Conservation (phyloP, 768 basidiomycete species). For the Rhodotorula kratochvilovae region DNA sequence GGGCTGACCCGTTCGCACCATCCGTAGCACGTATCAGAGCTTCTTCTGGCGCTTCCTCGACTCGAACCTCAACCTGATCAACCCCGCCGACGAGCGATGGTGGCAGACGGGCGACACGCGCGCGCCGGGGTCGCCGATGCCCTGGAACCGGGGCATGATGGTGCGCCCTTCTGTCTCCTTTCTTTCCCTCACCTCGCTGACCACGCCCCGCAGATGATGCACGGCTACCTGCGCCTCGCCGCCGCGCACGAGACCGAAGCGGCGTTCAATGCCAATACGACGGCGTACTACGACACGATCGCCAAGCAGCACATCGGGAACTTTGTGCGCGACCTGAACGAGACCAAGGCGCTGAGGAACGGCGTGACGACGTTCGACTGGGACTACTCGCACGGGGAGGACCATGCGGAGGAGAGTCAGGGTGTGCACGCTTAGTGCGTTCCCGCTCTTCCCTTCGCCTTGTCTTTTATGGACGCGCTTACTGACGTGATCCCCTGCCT, state of each 20-base stretch:
- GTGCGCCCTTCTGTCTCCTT: background rate
- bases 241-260: slow-evolving; percentile 26
- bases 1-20: no score
- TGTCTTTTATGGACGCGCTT: no score
- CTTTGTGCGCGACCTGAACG: slow-evolving; percentile 25
- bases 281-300: slow-evolving; percentile 14
- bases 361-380: slow-evolving; percentile 10
- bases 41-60: slow-evolving; percentile 36
- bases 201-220: background rate
- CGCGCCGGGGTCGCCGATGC: background rate
- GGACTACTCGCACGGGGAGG: slow-evolving; percentile 10
- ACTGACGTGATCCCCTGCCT: no score
- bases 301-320: slow-evolving; percentile 9
- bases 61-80: slow-evolving; percentile 15
- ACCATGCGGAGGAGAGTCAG: slow-evolving; percentile 18
- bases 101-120: slow-evolving; percentile 14
- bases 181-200: background rate
- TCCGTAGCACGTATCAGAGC: slow-evolving; percentile 26
- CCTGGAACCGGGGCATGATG: slow-evolving; percentile 32
- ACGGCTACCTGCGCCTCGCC: slow-evolving; percentile 23
- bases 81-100: slow-evolving; percentile 26
- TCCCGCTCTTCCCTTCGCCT: background rate
- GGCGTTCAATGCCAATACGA: slow-evolving; percentile 3
- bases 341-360: background rate
- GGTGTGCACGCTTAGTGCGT: slow-evolving; percentile 21